Percentiles rank a stretch among this genome's conserved stretches.
Conservation (phyloP, 345 rosid species). For the Hypericum androsaemum region DNA sequence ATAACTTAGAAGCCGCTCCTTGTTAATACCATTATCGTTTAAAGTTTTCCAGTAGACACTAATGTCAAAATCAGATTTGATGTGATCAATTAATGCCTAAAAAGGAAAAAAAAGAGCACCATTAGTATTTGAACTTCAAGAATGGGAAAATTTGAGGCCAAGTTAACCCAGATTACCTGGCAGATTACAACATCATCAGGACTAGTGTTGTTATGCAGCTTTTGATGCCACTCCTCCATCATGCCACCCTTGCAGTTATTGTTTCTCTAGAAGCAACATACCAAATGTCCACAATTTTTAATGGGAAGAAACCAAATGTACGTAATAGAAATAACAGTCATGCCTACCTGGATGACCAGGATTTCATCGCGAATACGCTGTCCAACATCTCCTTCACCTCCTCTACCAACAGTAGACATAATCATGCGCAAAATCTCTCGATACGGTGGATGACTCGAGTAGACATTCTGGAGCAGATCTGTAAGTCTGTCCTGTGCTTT, state of each 20-base stretch:
- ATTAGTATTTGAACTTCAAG: not conserved
- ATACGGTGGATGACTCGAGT: slow-evolving; percentile 22
- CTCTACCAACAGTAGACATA: slow-evolving; percentile 33
- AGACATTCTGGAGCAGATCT: slow-evolving; percentile 26
- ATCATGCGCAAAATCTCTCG: slow-evolving; percentile 33
- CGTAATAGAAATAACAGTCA: not conserved
- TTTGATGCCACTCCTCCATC: slow-evolving; percentile 52
- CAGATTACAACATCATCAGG: slow-evolving; percentile 41
- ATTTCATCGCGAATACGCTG: slow-evolving; percentile 42
- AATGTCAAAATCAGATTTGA: slow-evolving; percentile 23
- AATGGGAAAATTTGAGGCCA: not conserved
- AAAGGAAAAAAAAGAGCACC: slow-evolving; percentile 1
- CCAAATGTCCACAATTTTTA: not conserved
- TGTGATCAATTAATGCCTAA: slow-evolving; percentile 33
- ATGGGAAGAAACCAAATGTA: not conserved
- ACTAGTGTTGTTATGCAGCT: slow-evolving; percentile 40
- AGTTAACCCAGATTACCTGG: slow-evolving; percentile 25
- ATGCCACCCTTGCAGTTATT: slow-evolving; percentile 33
- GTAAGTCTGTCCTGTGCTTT: slow-evolving; percentile 37
- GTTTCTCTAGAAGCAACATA: slow-evolving; percentile 25
- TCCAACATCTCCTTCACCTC: slow-evolving; percentile 38
- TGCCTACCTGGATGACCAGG: slow-evolving; percentile 28
- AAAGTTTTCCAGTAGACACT: slow-evolving; percentile 35
- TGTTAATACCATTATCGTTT: slow-evolving; percentile 28
- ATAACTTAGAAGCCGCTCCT: slow-evolving; percentile 34